Evolutionary conservation across 441 rosid genomes (phyloP), one percentile per base, ranked within the genome.

Genomic region (Erodium trifolium): DNA sequence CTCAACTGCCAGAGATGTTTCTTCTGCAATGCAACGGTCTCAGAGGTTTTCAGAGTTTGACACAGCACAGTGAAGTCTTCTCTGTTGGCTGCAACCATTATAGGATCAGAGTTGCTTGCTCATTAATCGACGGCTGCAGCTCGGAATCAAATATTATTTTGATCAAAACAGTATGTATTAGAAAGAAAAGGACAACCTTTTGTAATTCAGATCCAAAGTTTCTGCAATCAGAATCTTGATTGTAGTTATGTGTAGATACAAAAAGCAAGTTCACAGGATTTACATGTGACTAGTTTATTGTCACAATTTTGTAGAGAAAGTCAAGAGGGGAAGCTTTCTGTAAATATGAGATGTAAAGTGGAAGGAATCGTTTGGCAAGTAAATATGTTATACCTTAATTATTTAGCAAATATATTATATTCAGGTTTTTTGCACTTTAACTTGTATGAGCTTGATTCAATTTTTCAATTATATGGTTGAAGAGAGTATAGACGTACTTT

Each of bases 1-100:
- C 82, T 90, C 31, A 95, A 95, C 29, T 90, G 95, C 76, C 84
- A 85, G 76, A 86, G 98, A 82, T 95, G 99, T 76, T 95, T 95
- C 87, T 92, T 95, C 68, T 95, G 99, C 91, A 90, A 92, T 45
- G 97, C 93, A 16, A 87, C 93, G 0, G 93, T 95, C 55, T 19
- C 70, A 41, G 90, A 89, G 34, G 92, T 95, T 14, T 66, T 82
- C 64, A 84, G 80, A 79, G 73, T 53, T 79, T 41, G 70, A 41
- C 45, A 76, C 45, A 76, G 8, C 5, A 41, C 45, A 73, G 68
- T 67, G 0, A 7, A 59, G 64, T 31, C 31, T 62, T 60, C 34
- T 41, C 34, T 62, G 34, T 27, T 60, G 5, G 31, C 31, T 27
- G 31, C 65, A 62, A 23, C 29, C 63, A 14, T 18, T 16, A 23